A percentile compares a stretch with the other conserved stretches of the same genome.
Conservation (phyloP, 2,329 filamentous ascomycete genomes). For the Phyllosticta citribraziliensis region DNA sequence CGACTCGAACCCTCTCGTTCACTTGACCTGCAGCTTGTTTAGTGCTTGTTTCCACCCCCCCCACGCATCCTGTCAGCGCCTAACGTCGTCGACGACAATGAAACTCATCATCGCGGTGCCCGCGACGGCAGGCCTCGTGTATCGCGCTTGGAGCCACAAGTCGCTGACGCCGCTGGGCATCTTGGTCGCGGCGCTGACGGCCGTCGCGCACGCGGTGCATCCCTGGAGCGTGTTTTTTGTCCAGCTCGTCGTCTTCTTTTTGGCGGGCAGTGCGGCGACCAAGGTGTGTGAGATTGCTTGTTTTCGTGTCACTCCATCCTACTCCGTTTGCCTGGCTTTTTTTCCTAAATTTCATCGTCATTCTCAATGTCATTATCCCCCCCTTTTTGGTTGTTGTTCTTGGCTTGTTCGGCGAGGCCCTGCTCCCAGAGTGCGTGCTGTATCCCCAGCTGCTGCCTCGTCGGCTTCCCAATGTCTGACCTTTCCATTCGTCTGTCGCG, state of each 20-base stretch:
- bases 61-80: no score
- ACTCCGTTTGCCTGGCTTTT: background rate
- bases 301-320: background rate
- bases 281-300: constrained; percentile 45
- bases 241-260: constrained; percentile 74
- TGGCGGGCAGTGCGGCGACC: constrained; percentile 73
- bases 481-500: background rate
- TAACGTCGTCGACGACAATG: constrained; percentile 12
- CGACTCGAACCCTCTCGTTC: background rate
- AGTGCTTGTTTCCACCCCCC: no score
- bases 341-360: background rate
- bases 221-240: constrained; percentile 90
- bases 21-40: no score
- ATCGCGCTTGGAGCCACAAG: constrained; percentile 30
- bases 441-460: no score
- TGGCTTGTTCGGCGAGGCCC: background rate
- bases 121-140: constrained; percentile 28
- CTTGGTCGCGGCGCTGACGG: constrained; percentile 61
- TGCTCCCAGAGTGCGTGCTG: no score
- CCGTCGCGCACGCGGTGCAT: constrained; percentile 74
- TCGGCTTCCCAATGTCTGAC: background rate
- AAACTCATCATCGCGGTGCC: constrained; percentile 18
- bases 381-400: background rate
- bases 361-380: background rate
- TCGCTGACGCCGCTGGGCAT: constrained; percentile 73